phyloP scores from a whole-genome alignment of 1,284 basidiomycete genomes.

The Cerioporus squamosus region DNA sequence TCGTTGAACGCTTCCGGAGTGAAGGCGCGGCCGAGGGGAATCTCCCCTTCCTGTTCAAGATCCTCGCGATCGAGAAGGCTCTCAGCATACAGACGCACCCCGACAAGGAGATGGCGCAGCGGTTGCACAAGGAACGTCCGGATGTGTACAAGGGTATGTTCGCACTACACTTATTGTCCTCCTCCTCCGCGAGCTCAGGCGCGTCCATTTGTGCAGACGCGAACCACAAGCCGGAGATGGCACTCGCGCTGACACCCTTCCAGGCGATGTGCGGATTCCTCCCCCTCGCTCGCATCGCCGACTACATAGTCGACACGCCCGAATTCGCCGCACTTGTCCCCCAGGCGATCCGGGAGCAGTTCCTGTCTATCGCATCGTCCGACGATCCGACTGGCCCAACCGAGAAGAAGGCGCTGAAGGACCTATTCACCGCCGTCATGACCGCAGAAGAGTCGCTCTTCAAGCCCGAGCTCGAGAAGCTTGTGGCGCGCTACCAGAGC shows the following conservation, averaged over 20 bases:
- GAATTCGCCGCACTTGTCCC: constrained; percentile 83
- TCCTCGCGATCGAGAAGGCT: constrained; percentile 92
- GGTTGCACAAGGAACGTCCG: constrained; percentile 75
- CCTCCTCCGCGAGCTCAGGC: neutral
- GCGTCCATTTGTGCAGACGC: constrained; percentile 56
- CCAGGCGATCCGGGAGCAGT: constrained; percentile 49
- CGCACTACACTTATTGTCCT: neutral
- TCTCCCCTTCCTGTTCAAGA: constrained; percentile 93
- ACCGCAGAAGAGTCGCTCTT: constrained; percentile 61
- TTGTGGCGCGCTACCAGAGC: constrained; percentile 67
- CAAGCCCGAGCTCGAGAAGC: constrained; percentile 56
- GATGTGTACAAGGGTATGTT: constrained; percentile 53
- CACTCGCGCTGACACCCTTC: constrained; percentile 92
- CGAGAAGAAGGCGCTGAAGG: constrained; percentile 68
- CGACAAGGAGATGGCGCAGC: constrained; percentile 87
- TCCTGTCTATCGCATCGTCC: constrained; percentile 50
- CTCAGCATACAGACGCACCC: constrained; percentile 98
- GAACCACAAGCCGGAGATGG: constrained; percentile 99
- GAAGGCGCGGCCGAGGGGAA: constrained; percentile 64
- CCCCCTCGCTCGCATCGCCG: constrained; percentile 74
- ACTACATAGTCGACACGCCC: constrained; percentile 71
- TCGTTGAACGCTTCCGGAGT: constrained; percentile 60
- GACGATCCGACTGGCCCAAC: constrained; percentile 45
- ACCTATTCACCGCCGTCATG: constrained; percentile 87
- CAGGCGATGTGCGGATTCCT: constrained; percentile 91